Base-by-base conservation (phyloP, 352 stramenopile genomes). In the Phytopythium montanum region DNA sequence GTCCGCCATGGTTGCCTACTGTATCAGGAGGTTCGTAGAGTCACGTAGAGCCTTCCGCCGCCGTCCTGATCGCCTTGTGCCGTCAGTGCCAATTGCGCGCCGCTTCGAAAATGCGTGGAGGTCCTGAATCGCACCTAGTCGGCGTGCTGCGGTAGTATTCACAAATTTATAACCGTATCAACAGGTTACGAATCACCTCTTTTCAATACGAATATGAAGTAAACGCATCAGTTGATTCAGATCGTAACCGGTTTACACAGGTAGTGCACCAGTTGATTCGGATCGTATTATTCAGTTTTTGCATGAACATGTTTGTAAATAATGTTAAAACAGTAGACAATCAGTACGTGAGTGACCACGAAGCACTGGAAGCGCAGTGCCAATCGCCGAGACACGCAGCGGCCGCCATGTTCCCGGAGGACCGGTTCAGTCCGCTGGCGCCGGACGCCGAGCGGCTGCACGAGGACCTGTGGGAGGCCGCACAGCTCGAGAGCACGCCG, bases 1-100 rank as follows among this genome's bases (percentile, higher is more conserved):
- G 74, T 98, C 92, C 69, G 92, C 92, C 92, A 98, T 98, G 58
- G 25, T 21, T 59, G 34, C 41, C 38, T 51, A 19, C 59, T 61
- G 10, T 65, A 14, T 10, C n/a, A n/a, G n/a, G n/a, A n/a, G n/a
- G n/a, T n/a, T n/a, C n/a, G n/a, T n/a, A 2, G n/a, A 9, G 31
- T 34, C 2, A 7, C 10, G 7, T 10, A 4, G 39, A 25, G 39
- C 39, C 8, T 25, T 18, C n/a, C 18, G n/a, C 19, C 33, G 33
- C n/a, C 14, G 33, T 56, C 21, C 44, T 7, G 8, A 48, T 14
- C 44, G 44, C 44, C 44, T 25, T 25, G 12, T 50, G 16, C 42
- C 42, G 25, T 5, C 46, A 19, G 10, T 54, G 23, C 46, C 13
- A 23, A 54, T 54, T 42, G 41, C 5, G 41, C 41, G 41, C 19